These are phyloP conservation scores for Penicillium paxilli DNA, from an alignment of 495 filamentous ascomycete species.

Conservation along the genomic window DNA sequence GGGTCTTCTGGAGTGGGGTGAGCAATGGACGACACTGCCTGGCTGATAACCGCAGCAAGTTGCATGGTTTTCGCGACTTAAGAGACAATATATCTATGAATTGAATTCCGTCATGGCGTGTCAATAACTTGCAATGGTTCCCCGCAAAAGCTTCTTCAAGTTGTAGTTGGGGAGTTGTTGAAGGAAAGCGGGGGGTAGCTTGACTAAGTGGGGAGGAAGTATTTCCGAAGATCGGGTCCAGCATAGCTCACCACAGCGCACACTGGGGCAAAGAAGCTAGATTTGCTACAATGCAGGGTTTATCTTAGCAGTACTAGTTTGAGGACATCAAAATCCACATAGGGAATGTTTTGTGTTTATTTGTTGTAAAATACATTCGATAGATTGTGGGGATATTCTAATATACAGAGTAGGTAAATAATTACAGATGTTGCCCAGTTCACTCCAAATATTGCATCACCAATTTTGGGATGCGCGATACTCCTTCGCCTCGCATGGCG, in stretches of 20 bases:
- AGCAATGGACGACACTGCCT: conserved; percentile 31
- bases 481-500: conserved; percentile 81
- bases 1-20: conserved; percentile 36
- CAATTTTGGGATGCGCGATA: conserved; percentile 73
- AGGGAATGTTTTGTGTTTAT: too few species aligned
- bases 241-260: too few species aligned
- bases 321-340: too few species aligned
- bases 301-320: too few species aligned
- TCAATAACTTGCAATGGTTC: background rate
- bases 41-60: conserved; percentile 18
- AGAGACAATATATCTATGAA: background rate
- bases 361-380: too few species aligned
- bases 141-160: background rate
- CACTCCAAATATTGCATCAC: conserved; percentile 70
- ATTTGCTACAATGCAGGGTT: too few species aligned
- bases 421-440: background rate
- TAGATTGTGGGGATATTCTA: background rate
- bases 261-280: too few species aligned
- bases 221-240: too few species aligned
- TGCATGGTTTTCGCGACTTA: background rate
- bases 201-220: too few species aligned
- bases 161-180: background rate
- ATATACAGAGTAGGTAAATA: background rate
- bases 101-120: background rate
- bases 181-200: background rate